These are phyloP conservation scores for Psilocybe cubensis DNA, from an alignment of 768 basidiomycete species.

Conservation along the genomic window DNA sequence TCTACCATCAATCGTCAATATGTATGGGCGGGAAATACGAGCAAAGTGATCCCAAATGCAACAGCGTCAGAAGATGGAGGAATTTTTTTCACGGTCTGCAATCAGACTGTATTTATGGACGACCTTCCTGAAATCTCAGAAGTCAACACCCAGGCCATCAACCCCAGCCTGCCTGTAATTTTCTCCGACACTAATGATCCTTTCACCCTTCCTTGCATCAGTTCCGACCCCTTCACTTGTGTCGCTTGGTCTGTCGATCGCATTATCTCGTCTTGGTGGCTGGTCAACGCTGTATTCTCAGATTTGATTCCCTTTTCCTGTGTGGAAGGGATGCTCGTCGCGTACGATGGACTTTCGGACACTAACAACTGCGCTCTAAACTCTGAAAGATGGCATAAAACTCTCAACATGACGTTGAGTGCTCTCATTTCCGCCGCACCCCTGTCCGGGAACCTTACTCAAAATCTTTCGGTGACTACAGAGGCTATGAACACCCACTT, in stretches of 20 bases:
- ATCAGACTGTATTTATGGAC: background rate
- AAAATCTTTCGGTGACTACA: slow-evolving; percentile 10
- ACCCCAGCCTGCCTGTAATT: background rate
- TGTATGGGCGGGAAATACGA: slow-evolving; percentile 3
- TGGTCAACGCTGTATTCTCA: background rate
- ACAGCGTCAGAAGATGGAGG: background rate
- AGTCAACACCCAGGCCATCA: background rate
- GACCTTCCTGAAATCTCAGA: background rate
- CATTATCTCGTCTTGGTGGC: background rate
- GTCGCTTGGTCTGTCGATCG: background rate
- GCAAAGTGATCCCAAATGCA: slow-evolving; percentile 1
- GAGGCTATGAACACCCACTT: slow-evolving; percentile 7
- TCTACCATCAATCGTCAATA: background rate
- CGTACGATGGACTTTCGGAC: background rate
- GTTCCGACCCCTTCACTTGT: background rate
- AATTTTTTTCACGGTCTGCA: background rate
- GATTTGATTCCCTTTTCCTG: background rate
- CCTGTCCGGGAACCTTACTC: background rate
- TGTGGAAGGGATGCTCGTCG: background rate
- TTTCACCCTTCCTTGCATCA: background rate
- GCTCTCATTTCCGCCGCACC: slow-evolving; percentile 22
- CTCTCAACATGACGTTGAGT: slow-evolving; percentile 17
- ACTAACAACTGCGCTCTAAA: slow-evolving; percentile 10
- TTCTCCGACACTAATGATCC: background rate
- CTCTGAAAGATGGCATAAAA: slow-evolving; percentile 17